Conservation (phyloP, 345 rosid species). For the Camelina hispida region DNA sequence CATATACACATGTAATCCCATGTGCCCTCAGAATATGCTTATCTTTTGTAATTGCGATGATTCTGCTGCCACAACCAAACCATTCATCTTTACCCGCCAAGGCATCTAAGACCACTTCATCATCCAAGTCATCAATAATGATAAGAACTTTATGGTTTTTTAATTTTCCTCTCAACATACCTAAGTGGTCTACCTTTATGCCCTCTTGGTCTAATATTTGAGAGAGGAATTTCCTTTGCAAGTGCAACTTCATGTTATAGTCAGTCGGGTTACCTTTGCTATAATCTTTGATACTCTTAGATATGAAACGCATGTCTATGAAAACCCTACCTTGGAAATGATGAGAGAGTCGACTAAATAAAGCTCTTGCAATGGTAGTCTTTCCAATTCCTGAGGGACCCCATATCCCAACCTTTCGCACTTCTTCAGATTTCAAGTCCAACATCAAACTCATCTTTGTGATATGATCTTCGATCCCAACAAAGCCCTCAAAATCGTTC, state of each 20-base stretch:
- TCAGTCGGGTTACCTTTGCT: background rate
- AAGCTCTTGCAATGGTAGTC: background rate
- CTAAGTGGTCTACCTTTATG: no score
- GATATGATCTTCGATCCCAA: slow-evolving; percentile 2
- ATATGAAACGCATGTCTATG: background rate
- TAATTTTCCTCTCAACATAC: no score
- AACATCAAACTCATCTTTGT: background rate
- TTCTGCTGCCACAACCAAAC: no score
- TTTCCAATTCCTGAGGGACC: slow-evolving; percentile 11
- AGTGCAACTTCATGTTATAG: background rate
- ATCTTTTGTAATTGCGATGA: no score
- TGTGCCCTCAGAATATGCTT: no score
- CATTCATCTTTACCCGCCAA: no score
- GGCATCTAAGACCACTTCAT: no score
- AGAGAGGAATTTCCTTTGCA: background rate
- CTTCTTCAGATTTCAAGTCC: background rate
- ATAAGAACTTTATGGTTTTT: no score
- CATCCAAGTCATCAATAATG: no score
- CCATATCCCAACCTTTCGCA: slow-evolving; percentile 3
- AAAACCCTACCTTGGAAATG: background rate
- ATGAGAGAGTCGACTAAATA: background rate
- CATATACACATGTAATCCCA: no score
- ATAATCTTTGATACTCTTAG: background rate
- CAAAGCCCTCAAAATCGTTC: background rate
- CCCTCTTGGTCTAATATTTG: no score